These are phyloP conservation scores for Aspergillus sp. DNA, from an alignment of 2,329 filamentous ascomycete genomes.

Conservation along the genomic window DNA sequence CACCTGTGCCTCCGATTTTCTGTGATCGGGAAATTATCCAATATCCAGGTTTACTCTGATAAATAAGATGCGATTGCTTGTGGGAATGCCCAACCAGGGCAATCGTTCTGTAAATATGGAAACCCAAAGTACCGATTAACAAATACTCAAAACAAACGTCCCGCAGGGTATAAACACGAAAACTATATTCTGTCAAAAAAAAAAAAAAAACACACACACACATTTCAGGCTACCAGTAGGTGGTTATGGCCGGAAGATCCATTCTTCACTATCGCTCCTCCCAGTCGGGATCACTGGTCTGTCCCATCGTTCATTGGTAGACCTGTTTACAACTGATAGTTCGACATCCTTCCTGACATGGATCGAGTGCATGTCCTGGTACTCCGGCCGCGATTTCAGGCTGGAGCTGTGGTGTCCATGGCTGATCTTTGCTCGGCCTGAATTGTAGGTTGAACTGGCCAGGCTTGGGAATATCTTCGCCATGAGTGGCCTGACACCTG, in stretches of 20 bases:
- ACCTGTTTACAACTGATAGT: background rate
- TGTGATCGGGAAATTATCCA: too few relatives aligned
- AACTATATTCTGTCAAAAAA: too few relatives aligned
- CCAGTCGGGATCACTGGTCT: background rate
- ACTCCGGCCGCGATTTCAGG: background rate
- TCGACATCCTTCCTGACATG: conserved; percentile 8
- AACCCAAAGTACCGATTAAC: too few relatives aligned
- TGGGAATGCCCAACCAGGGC: too few relatives aligned
- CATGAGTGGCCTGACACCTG: conserved; percentile 3
- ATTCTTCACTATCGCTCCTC: conserved; percentile 7
- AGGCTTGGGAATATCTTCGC: conserved; percentile 4
- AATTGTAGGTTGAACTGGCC: background rate
- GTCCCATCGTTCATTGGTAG: background rate
- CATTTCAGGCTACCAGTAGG: too few relatives aligned
- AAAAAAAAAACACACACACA: too few relatives aligned
- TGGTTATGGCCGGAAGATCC: conserved; percentile 3
- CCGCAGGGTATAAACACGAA: background rate
- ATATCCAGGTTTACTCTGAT: too few relatives aligned
- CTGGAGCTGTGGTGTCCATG: background rate
- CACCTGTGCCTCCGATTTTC: too few relatives aligned
- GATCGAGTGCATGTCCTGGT: conserved; percentile 1
- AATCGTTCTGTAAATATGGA: too few relatives aligned
- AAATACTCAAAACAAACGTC: too few relatives aligned
- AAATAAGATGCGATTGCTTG: too few relatives aligned
- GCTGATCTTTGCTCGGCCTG: background rate